Percentiles rank a stretch among this genome's conserved stretches.
Evolutionary conservation across 768 basidiomycete genomes (phyloP).

Genomic region (Tricholoma matsutake): DNA sequence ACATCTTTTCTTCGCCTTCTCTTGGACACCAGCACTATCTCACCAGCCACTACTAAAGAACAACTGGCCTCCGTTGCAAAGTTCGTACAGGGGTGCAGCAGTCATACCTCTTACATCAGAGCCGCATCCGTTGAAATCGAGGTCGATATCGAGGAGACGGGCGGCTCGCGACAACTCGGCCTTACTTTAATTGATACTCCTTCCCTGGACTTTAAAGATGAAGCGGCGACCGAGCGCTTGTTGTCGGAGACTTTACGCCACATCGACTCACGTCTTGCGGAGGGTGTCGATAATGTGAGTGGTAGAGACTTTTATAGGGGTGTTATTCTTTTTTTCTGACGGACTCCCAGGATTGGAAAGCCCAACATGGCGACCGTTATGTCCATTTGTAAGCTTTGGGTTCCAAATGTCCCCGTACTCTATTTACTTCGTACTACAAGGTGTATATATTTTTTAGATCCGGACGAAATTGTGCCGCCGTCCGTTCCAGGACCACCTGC

Average conservation of each 20-base stretch:
- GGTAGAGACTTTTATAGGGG: constrained; percentile 18
- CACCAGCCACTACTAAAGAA: constrained; percentile 59
- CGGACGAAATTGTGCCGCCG: constrained; percentile 74
- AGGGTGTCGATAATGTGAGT: constrained; percentile 77
- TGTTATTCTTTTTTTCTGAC: constrained; percentile 20
- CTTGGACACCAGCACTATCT: constrained; percentile 74
- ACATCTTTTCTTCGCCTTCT: constrained; percentile 84
- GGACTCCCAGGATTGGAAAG: constrained; percentile 60
- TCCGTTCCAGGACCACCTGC: constrained; percentile 63
- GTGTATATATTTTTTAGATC: constrained; percentile 87
- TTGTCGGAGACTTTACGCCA: constrained; percentile 67
- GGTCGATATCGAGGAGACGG: constrained; percentile 47
- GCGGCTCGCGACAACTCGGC: constrained; percentile 46
- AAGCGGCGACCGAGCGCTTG: constrained; percentile 57
- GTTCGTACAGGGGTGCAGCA: constrained; percentile 73
- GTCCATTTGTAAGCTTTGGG: constrained; percentile 66
- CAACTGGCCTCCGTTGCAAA: constrained; percentile 79
- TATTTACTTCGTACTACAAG: constrained; percentile 35
- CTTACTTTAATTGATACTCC: constrained; percentile 83
- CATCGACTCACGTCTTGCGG: constrained; percentile 69
- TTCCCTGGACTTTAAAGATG: constrained; percentile 71
- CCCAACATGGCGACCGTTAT: constrained; percentile 69
- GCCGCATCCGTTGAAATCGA: constrained; percentile 71
- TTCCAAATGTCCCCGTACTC: not conserved
- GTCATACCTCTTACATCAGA: constrained; percentile 71